Conservation (phyloP, 148 eudicot species). For the Selenicereus undatus region DNA sequence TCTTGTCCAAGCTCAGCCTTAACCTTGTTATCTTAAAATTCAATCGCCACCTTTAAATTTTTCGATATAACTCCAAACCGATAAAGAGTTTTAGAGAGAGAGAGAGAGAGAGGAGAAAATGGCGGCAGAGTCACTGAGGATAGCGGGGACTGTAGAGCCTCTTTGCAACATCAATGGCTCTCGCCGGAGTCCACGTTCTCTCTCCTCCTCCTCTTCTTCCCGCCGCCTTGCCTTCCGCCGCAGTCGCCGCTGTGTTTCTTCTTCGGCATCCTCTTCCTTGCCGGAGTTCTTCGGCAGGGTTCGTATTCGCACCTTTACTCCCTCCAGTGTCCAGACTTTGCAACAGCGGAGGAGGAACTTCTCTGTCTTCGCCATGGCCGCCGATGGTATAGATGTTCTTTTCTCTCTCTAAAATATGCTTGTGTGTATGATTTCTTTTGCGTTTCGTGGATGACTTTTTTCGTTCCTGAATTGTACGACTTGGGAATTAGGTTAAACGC, state of each 20-base stretch:
- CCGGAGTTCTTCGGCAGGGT: conserved; percentile 44
- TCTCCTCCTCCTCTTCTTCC: conserved; percentile 22
- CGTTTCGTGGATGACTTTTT: not conserved
- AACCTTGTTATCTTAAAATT: not conserved
- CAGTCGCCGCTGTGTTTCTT: conserved; percentile 1
- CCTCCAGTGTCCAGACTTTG: conserved; percentile 18
- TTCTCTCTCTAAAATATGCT: not conserved
- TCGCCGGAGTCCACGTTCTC: conserved; percentile 23
- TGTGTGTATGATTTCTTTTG: not conserved
- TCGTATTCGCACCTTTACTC: conserved; percentile 25
- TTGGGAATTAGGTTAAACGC: not conserved
- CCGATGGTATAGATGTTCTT: conserved; percentile 30
- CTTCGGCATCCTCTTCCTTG: conserved; percentile 27
- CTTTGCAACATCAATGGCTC: conserved; percentile 50
- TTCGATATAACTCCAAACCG: not conserved
- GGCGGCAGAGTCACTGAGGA: conserved; percentile 31
- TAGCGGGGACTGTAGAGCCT: conserved; percentile 27
- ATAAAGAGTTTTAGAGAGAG: not conserved
- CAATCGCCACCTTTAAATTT: not conserved
- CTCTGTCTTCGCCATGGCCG: conserved; percentile 63
- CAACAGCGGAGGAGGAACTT: conserved; percentile 30
- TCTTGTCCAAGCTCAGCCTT: no score
- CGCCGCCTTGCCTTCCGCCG: conserved; percentile 27
- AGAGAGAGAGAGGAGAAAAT: conserved; percentile 17
- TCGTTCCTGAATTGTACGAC: not conserved